Evolutionary conservation across 495 filamentous ascomycete genomes (phyloP), one percentile per base, ranked within the genome.

Genomic region (Astrothelium macrocarpum): DNA sequence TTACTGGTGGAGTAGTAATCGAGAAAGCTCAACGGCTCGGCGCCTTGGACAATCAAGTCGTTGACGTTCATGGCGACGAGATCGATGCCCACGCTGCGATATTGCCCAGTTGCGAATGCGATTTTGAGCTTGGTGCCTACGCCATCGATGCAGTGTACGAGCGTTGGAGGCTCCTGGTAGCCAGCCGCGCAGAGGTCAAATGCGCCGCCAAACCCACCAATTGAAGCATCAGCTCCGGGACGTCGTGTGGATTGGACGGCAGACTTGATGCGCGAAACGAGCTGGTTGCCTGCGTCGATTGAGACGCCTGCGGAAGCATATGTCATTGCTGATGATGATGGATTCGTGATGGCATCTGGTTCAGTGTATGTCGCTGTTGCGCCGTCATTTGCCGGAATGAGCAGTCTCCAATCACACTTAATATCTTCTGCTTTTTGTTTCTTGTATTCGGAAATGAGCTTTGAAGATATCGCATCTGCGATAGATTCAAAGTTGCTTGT

Each of bases 31-130:
- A 96, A 80, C 11, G 94, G 90, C 72, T 93, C 87, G 0, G 94
- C 94, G 59, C 94, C 94, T 75, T 97, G 91, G 16, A 96, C 94
- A 53, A 97, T 86, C 0, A 97, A 81, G 75, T 97, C 94, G 75
- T 98, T 97, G 71, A 96, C 94, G 74, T 95, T 95, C 95, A 97
- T 97, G 66, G 94, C 94, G 1, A 97, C 95, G 14, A 98, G 82
- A 73, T 98, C 94, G 69, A 97, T 90, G 66, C 75, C 93, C 14
- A 97, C 91, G 4, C 90, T 95, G 75, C 90, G 85, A 77, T 96
- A 92, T 77, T 96, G 90, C 60, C 84, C 81, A 70, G 93, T 87
- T 3, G 85, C 83, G 71, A 94, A 91, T 9, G 94, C 95, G 68
- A 97, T 89, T 78, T 91, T 93, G 65, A 97, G 85, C 78, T 97